A percentile compares a stretch with the other conserved stretches of the same genome.
These are phyloP conservation scores for Tuber microsphaerosporum DNA, from an alignment of 495 filamentous ascomycete genomes.

Conservation along the genomic window DNA sequence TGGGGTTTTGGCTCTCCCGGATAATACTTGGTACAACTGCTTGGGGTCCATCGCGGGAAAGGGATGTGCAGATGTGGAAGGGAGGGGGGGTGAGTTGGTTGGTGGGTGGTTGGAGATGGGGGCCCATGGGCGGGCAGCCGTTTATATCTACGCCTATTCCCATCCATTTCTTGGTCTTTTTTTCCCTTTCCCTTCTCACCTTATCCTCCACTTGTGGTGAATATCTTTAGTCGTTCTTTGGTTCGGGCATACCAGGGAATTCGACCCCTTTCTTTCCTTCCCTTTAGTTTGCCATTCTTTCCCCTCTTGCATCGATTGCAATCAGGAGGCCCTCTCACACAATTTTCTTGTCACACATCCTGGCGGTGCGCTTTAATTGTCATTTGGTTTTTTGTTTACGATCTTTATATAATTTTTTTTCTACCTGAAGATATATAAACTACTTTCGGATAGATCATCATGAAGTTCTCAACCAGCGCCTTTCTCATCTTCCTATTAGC, in stretches of 20 bases:
- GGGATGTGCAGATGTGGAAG: conserved; percentile 8
- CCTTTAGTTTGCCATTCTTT: conserved; percentile 21
- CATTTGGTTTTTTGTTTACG: conserved; percentile 8
- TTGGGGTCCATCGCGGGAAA: conserved; percentile 8
- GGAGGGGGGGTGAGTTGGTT: conserved; percentile 1
- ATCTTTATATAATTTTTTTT: conserved; percentile 11
- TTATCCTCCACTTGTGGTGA: conserved; percentile 4
- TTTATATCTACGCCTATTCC: conserved; percentile 30
- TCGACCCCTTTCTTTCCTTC: conserved; percentile 12
- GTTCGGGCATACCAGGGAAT: conserved; percentile 10
- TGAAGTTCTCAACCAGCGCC: conserved; percentile 19
- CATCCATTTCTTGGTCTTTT: conserved; percentile 8
- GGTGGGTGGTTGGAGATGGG: neutral
- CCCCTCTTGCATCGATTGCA: conserved; percentile 30
- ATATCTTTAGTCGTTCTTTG: conserved; percentile 22
- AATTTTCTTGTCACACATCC: conserved; percentile 17
- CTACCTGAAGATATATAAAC: conserved; percentile 1
- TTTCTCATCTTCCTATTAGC: conserved; percentile 18
- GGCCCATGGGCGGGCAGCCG: neutral
- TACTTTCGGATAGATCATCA: conserved; percentile 8
- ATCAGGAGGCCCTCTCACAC: conserved; percentile 12
- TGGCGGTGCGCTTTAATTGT: conserved; percentile 20
- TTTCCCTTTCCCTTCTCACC: conserved; percentile 3
- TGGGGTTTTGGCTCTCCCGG: neutral
- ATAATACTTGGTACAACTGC: neutral